These are phyloP conservation scores for Verticillium nonalfalfae DNA, from an alignment of 2,329 filamentous ascomycete genomes.

Conservation along the genomic window DNA sequence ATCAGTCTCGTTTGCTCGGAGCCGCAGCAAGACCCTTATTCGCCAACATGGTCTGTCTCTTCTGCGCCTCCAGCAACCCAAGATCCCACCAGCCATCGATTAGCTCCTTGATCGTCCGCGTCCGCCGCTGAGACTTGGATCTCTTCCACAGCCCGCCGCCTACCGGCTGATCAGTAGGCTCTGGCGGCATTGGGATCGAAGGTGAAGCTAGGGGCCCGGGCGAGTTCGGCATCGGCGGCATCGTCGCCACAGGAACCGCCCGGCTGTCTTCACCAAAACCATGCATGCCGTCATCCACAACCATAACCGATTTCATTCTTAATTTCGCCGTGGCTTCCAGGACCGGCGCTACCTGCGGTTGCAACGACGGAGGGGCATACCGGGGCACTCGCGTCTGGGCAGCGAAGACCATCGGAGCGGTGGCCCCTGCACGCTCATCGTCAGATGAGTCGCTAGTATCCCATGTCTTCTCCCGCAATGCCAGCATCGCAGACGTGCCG, in stretches of 20 bases:
- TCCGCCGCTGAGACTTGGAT: constrained; percentile 22
- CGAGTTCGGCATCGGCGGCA: constrained; percentile 7
- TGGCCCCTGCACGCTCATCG: constrained; percentile 11
- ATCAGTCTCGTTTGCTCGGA: neutral
- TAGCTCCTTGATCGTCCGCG: constrained; percentile 39
- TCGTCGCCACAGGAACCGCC: constrained; percentile 10
- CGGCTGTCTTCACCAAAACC: neutral
- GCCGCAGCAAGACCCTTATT: neutral
- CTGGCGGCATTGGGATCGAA: constrained; percentile 14
- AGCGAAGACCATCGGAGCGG: constrained; percentile 9
- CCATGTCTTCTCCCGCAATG: constrained; percentile 19
- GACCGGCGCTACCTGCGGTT: constrained; percentile 16
- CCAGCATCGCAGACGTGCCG: constrained; percentile 27
- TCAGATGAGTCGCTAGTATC: constrained; percentile 20
- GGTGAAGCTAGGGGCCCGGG: constrained; percentile 4
- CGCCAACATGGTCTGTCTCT: constrained; percentile 27
- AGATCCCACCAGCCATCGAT: constrained; percentile 52
- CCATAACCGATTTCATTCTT: constrained; percentile 1
- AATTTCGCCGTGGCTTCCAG: constrained; percentile 24
- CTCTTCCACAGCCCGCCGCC: neutral
- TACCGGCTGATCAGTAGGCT: constrained; percentile 11
- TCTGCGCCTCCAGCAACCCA: constrained; percentile 40
- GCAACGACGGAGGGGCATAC: neutral
- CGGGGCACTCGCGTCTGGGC: constrained; percentile 8
- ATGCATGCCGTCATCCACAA: constrained; percentile 1